A percentile compares a stretch with the other conserved stretches of the same genome.
Evolutionary conservation across 768 basidiomycete species (phyloP).

Genomic region (Leucocoprinus birnbaumii): DNA sequence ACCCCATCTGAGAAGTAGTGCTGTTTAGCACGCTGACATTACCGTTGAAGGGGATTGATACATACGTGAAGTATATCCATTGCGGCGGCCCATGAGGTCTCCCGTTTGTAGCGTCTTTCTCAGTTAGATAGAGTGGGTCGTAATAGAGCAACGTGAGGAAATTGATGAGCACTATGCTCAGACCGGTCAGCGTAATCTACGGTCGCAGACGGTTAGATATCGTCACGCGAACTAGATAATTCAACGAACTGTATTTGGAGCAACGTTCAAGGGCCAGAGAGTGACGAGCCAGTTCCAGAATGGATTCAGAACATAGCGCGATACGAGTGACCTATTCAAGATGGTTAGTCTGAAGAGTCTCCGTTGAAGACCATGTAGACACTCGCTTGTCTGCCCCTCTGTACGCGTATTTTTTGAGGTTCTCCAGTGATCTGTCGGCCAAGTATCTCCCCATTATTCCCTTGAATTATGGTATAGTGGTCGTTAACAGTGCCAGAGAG

Average conservation of each 20-base stretch:
- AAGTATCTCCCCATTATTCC: slow-evolving; percentile 4
- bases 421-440: slow-evolving; percentile 40
- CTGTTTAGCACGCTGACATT: not conserved
- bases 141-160: slow-evolving; percentile 80
- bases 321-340: slow-evolving; percentile 62
- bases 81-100: slow-evolving; percentile 50
- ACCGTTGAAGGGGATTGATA: slow-evolving; percentile 11
- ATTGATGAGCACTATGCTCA: slow-evolving; percentile 79
- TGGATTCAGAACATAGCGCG: slow-evolving; percentile 73
- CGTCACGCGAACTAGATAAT: not conserved
- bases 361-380: not conserved
- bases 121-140: slow-evolving; percentile 73
- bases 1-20: slow-evolving; percentile 62
- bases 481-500: no score
- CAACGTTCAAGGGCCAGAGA: slow-evolving; percentile 79
- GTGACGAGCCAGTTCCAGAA: slow-evolving; percentile 94
- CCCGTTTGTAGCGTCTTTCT: slow-evolving; percentile 51
- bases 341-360: slow-evolving; percentile 7
- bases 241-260: slow-evolving; percentile 80
- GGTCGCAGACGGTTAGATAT: not conserved
- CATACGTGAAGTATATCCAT: slow-evolving; percentile 91
- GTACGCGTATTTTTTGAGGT: slow-evolving; percentile 76
- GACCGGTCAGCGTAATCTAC: slow-evolving; percentile 88
- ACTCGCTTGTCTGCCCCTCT: slow-evolving; percentile 78
- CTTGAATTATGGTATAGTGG: not conserved